Conservation (phyloP, 768 basidiomycete species). For the Russula earlei region DNA sequence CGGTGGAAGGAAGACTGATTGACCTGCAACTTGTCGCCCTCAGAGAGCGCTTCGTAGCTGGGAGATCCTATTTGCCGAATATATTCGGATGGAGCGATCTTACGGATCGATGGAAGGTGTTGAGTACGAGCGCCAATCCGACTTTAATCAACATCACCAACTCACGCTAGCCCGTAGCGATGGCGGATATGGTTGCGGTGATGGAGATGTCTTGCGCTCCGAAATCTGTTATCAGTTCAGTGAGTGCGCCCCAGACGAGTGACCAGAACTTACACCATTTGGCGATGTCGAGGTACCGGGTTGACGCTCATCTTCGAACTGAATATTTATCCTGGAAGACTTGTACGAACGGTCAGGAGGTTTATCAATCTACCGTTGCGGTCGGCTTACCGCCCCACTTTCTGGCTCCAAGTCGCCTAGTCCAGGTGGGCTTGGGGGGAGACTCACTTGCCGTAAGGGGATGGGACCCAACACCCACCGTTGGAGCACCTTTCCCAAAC, state of each 20-base stretch:
- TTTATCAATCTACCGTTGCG: background rate
- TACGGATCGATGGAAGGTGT: background rate
- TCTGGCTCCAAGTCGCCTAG: constrained; percentile 9
- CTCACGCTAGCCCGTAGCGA: constrained; percentile 2
- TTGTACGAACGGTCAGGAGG: background rate
- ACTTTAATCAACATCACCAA: background rate
- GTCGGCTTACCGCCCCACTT: constrained; percentile 4
- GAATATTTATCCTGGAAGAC: constrained; percentile 4
- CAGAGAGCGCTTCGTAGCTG: constrained; percentile 17
- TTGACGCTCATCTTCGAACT: background rate
- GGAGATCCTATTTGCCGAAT: constrained; percentile 10
- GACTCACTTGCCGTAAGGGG: background rate
- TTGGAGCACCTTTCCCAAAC: constrained; percentile 27
- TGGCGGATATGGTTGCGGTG: background rate
- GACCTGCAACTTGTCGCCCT: constrained; percentile 18
- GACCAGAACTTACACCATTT: background rate
- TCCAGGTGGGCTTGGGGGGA: background rate
- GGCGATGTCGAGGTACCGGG: background rate
- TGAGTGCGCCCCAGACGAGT: background rate
- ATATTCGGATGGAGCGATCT: constrained; percentile 2
- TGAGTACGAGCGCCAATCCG: background rate
- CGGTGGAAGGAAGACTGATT: background rate
- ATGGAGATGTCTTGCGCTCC: background rate
- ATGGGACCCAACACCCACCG: constrained; percentile 26
- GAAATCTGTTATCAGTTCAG: background rate